A percentile compares a stretch with the other conserved stretches of the same genome.
Evolutionary conservation across 768 basidiomycete genomes (phyloP).

Genomic region (Calvatia gigantea): DNA sequence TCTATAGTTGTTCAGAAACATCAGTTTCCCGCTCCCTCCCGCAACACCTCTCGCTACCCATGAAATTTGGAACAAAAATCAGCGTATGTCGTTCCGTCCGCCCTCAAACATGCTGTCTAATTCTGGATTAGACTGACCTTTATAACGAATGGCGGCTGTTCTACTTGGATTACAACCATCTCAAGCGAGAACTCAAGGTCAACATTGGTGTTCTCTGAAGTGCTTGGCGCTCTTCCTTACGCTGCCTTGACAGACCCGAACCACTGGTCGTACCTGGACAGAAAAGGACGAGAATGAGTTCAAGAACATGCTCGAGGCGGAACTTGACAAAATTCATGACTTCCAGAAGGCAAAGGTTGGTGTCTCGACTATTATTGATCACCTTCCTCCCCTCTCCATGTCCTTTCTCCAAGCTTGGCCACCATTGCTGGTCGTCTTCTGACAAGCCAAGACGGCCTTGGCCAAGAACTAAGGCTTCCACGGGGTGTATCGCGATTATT

Average conservation of each 20-base stretch:
- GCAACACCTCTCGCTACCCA: constrained; percentile 22
- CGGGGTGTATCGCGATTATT: too few relatives aligned
- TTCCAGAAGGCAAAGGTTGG: constrained; percentile 88
- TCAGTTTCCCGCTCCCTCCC: background rate
- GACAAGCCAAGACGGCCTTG: too few relatives aligned
- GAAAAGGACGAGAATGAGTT: constrained; percentile 82
- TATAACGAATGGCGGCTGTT: constrained; percentile 90
- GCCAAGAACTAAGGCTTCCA: background rate
- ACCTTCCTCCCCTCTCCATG: too few relatives aligned
- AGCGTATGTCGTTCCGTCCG: constrained; percentile 32
- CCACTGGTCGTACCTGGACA: constrained; percentile 61
- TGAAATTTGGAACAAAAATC: constrained; percentile 86
- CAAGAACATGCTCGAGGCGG: constrained; percentile 69
- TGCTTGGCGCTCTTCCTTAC: constrained; percentile 11
- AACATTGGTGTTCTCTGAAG: constrained; percentile 10
- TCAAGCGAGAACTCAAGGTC: constrained; percentile 91
- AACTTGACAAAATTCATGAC: constrained; percentile 91
- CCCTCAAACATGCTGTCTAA: background rate
- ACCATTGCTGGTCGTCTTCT: too few relatives aligned
- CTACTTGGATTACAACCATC: constrained; percentile 84
- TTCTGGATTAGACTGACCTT: constrained; percentile 57
- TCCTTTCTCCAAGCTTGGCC: too few relatives aligned
- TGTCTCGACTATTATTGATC: background rate
- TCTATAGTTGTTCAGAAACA: background rate
- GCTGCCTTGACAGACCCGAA: constrained; percentile 29